Base-by-base conservation (phyloP, 768 basidiomycete genomes). In the Auriculariales sp. region DNA sequence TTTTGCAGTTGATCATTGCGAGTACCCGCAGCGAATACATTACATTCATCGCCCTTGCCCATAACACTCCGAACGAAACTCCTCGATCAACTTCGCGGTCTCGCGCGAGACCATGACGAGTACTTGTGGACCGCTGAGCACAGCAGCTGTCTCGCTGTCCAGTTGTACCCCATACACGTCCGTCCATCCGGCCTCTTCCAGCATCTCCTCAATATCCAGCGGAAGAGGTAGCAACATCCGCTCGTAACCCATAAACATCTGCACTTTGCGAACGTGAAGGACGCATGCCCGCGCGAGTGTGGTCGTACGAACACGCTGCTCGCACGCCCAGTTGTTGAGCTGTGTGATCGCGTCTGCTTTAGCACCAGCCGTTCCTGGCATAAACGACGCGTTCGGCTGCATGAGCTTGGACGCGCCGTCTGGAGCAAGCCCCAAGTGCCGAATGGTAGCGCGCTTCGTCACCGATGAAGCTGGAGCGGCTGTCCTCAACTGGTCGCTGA, bases 161-260 rank as follows among this genome's bases (percentile, higher is more conserved):
- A 56, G 53, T 32, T 60, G 50, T 10, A 54, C 52, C 52, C 63
- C 64, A 14, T 52, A 30, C 36, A 56, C 55, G 22, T 44, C 50
- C 14, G 39, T 51, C 30, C 53, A 52, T 2, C 53, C 48, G 6
- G 55, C 52, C 17, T 55, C 56, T 22, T 52, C 57, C 58, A 64
- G 52, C 62, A 57, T 39, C 59, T 25, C 30, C 2, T 50, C 33
- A 25, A 19, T 17, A 33, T 28, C 59, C 22, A 58, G 59, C 7
- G 70, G 70, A 39, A 74, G 53, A 10, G 79, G 78, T 6, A 84
- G 63, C 31, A 32, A 32, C 27, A 83, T 61, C 3, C 66, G 59
- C 14, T 72, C 67, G 59, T 83, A 85, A 2, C 83, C 82, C 70
- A 83, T 71, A 48, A 68, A 71, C 11, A 65, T 66, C 62, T 84